A percentile compares a stretch with the other conserved stretches of the same genome.
phyloP scores from a whole-genome alignment of 768 basidiomycete species.

The Cyclocybe aegerita region DNA sequence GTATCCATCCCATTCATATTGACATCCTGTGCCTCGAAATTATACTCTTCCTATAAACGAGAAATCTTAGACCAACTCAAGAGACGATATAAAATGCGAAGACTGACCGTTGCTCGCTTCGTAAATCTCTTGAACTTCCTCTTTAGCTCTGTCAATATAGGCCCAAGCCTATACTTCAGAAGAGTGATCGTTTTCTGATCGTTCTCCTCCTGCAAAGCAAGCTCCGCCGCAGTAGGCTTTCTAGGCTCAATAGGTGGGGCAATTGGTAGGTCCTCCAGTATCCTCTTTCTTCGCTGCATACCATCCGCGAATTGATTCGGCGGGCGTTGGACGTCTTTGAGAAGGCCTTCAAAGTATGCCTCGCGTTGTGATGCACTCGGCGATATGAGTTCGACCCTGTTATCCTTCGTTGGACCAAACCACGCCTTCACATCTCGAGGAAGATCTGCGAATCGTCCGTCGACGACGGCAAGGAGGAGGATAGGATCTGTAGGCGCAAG shows the following conservation, averaged over 20 bases:
- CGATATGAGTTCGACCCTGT: constrained; percentile 59
- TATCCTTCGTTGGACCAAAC: constrained; percentile 82
- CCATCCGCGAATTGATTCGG: constrained; percentile 92
- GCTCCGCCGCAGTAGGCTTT: constrained; percentile 76
- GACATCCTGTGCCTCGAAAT: constrained; percentile 39
- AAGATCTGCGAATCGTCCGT: constrained; percentile 67
- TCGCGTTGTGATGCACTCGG: constrained; percentile 59
- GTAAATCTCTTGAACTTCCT: constrained; percentile 91
- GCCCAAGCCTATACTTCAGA: constrained; percentile 88
- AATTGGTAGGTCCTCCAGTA: constrained; percentile 82
- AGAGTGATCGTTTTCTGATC: constrained; percentile 78
- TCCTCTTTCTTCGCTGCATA: constrained; percentile 75
- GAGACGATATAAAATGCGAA: constrained; percentile 1
- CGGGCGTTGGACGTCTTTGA: constrained; percentile 68
- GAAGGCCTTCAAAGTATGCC: constrained; percentile 73
- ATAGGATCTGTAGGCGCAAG: constrained; percentile 91
- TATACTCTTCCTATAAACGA: constrained; percentile 68
- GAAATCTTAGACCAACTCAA: constrained; percentile 11
- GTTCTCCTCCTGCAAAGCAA: constrained; percentile 78
- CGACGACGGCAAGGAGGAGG: constrained; percentile 87
- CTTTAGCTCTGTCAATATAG: constrained; percentile 85
- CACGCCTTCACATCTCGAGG: constrained; percentile 84
- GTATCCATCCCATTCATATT: constrained; percentile 19
- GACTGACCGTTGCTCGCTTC: constrained; percentile 70
- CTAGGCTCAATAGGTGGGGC: constrained; percentile 91